A percentile compares a stretch with the other conserved stretches of the same genome.
phyloP scores from a whole-genome alignment of 108 stramenopile genomes.

The Fragilaria radians region DNA sequence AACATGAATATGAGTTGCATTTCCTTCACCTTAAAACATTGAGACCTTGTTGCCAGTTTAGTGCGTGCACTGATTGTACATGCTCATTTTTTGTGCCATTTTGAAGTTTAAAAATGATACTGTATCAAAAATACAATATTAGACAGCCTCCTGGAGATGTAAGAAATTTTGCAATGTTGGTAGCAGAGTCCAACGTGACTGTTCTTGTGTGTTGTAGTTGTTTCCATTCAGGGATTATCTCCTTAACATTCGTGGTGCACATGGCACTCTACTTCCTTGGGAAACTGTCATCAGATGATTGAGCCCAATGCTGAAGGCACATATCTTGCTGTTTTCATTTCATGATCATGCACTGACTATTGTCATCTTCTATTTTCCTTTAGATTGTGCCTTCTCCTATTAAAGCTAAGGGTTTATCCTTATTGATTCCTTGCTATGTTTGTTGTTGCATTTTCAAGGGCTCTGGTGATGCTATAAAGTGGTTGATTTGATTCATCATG shows the following conservation, averaged over 20 bases:
- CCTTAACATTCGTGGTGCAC: background rate
- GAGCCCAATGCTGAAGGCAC: background rate
- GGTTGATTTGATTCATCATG: background rate
- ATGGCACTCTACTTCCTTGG: background rate
- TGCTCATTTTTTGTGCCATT: too few species aligned
- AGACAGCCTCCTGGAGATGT: constrained; percentile 9
- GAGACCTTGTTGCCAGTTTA: background rate
- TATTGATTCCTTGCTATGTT: background rate
- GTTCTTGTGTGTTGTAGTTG: background rate
- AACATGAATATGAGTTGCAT: too few species aligned
- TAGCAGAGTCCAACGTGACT: background rate
- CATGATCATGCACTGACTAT: background rate
- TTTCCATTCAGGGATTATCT: background rate
- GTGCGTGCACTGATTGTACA: too few species aligned
- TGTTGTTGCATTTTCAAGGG: background rate
- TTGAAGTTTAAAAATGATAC: background rate
- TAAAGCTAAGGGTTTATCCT: background rate
- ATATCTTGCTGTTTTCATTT: background rate
- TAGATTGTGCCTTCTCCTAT: background rate
- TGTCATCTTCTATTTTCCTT: constrained; percentile 3
- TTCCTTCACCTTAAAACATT: background rate
- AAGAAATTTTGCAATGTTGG: constrained; percentile 10
- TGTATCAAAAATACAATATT: constrained; percentile 7
- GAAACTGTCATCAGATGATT: background rate
- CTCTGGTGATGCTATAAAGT: background rate